Conservation (phyloP, 805 yeast genomes). For the Wickerhamiella slavikovae region DNA sequence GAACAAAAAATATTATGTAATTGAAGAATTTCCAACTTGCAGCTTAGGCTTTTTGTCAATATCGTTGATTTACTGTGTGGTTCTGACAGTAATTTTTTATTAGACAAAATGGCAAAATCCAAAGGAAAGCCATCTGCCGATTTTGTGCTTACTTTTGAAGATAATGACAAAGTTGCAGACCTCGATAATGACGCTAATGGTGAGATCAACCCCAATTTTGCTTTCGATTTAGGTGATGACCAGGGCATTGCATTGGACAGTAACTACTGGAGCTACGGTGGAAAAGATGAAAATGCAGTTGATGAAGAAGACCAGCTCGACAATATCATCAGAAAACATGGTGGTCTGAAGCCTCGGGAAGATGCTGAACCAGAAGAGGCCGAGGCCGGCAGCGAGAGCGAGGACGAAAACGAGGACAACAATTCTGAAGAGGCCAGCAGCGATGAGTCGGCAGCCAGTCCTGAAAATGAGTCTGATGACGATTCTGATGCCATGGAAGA, state of each 20-base stretch:
- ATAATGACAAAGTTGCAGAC: constrained; percentile 10
- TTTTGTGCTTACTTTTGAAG: constrained; percentile 8
- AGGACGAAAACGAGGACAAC: constrained; percentile 27
- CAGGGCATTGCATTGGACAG: constrained; percentile 17
- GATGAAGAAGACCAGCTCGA: constrained; percentile 64
- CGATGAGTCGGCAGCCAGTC: constrained; percentile 18
- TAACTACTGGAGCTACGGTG: constrained; percentile 68
- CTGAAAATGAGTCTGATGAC: constrained; percentile 18
- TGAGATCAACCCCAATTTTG: constrained; percentile 47
- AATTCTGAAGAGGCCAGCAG: constrained; percentile 27
- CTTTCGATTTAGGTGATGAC: constrained; percentile 44
- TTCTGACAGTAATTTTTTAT: no score
- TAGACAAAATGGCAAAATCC: no score
- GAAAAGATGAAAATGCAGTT: constrained; percentile 21
- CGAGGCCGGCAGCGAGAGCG: constrained; percentile 20
- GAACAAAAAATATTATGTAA: no score
- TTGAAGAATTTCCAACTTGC: no score
- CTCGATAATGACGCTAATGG: constrained; percentile 24
- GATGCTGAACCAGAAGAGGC: constrained; percentile 18
- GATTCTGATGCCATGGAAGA: constrained; percentile 28
- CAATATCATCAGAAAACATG: constrained; percentile 67
- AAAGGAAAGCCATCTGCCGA: no score
- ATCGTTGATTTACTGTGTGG: no score
- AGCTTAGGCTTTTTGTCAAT: no score
- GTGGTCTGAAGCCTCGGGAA: constrained; percentile 42